Percentiles rank a stretch among this genome's conserved stretches.
Evolutionary conservation across 2,329 filamentous ascomycete genomes (phyloP).

Genomic region (Didymella pinodella): DNA sequence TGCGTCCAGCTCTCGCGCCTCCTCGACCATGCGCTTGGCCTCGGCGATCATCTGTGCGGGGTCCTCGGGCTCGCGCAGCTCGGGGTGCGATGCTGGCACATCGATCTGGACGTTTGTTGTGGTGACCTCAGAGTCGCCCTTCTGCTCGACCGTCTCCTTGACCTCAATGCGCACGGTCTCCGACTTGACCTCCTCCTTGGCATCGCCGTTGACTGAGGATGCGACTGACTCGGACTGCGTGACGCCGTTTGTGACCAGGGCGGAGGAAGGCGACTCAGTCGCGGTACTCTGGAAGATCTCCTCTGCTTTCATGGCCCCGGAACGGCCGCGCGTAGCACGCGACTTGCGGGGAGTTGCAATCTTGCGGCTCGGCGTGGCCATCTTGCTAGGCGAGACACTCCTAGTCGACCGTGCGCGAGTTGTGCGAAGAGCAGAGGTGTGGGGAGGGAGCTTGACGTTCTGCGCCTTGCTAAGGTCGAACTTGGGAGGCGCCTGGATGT

Average conservation of each 20-base stretch:
- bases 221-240: conserved; percentile 51
- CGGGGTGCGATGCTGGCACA: conserved; percentile 70
- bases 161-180: conserved; percentile 73
- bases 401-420: conserved; percentile 63
- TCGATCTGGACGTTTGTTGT: conserved; percentile 79
- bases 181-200: conserved; percentile 38
- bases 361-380: conserved; percentile 55
- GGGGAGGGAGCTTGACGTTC: conserved; percentile 43
- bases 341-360: conserved; percentile 63
- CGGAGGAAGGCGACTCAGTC: conserved; percentile 58
- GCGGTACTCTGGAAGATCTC: conserved; percentile 54
- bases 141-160: conserved; percentile 67
- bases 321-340: conserved; percentile 55
- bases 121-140: conserved; percentile 70
- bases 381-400: conserved; percentile 65
- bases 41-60: conserved; percentile 83
- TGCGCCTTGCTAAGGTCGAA: conserved; percentile 66
- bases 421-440: conserved; percentile 43
- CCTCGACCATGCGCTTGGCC: conserved; percentile 87
- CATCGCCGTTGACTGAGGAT: conserved; percentile 52
- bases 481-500: conserved; percentile 81
- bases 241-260: conserved; percentile 48
- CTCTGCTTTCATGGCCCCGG: conserved; percentile 41
- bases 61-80: conserved; percentile 78
- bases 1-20: conserved; percentile 65